Evolutionary conservation across 2,329 filamentous ascomycete genomes (phyloP).

Genomic region (Penicillium verrucosum): DNA sequence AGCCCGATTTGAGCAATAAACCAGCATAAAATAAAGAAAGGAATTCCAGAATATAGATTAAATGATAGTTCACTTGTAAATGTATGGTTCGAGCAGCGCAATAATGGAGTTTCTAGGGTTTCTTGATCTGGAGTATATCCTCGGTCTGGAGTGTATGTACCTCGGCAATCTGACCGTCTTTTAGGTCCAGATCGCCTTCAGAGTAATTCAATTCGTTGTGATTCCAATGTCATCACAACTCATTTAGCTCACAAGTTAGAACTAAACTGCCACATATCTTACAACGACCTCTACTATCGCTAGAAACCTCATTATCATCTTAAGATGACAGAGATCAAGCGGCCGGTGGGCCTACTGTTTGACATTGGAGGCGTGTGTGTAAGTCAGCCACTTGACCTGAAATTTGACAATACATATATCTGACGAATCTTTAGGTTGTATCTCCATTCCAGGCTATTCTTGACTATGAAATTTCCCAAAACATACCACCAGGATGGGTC

Average conservation of each 20-base stretch:
- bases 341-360: slow-evolving; percentile 76
- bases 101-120: not conserved
- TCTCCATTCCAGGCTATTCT: slow-evolving; percentile 92
- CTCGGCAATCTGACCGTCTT: slow-evolving; percentile 27
- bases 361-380: slow-evolving; percentile 97
- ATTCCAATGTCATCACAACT: not conserved
- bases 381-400: slow-evolving; percentile 42
- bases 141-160: slow-evolving; percentile 19
- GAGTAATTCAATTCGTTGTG: slow-evolving; percentile 8
- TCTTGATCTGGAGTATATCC: slow-evolving; percentile 3
- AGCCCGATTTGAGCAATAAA: not conserved
- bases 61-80: not conserved
- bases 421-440: slow-evolving; percentile 59
- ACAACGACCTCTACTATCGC: not conserved
- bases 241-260: not conserved
- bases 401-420: not conserved
- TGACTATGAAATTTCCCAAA: slow-evolving; percentile 74
- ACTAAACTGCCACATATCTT: not conserved
- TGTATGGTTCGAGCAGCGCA: not conserved
- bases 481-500: slow-evolving; percentile 83
- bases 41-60: not conserved
- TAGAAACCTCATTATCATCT: not conserved
- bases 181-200: slow-evolving; percentile 1
- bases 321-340: slow-evolving; percentile 43
- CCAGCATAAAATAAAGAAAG: not conserved